Evolutionary conservation across 176 grass and related monocot species (phyloP).

Genomic region (Lolium perenne): DNA sequence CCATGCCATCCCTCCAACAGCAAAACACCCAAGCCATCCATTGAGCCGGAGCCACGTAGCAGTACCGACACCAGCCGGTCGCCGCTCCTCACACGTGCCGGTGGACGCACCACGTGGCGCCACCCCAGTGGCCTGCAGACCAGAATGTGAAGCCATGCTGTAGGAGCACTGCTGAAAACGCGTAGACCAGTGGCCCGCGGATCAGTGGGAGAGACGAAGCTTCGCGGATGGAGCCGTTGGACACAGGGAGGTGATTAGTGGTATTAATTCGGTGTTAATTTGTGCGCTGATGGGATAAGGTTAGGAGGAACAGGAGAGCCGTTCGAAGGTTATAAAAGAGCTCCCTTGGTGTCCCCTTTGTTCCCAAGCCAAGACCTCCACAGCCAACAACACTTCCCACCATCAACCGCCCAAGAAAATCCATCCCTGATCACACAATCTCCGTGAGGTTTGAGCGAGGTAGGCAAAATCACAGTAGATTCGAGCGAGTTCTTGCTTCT

Average conservation of each 20-base stretch:
- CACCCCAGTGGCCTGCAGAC: too few relatives aligned
- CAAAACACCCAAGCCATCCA: not conserved
- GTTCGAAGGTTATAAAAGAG: slow-evolving; percentile 33
- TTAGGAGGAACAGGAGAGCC: not conserved
- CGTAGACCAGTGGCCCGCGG: not conserved
- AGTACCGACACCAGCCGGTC: too few relatives aligned
- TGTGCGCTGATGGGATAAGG: not conserved
- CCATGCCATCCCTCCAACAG: not conserved
- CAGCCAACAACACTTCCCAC: not conserved
- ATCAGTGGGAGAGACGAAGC: not conserved
- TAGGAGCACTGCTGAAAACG: not conserved
- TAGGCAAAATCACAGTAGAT: slow-evolving; percentile 23
- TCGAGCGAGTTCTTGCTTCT: slow-evolving; percentile 15
- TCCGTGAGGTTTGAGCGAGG: slow-evolving; percentile 49
- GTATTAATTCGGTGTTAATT: too few relatives aligned
- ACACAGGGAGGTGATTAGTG: not conserved
- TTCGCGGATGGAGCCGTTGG: not conserved
- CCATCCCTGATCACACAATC: not conserved
- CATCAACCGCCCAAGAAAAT: not conserved
- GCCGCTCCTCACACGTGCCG: too few relatives aligned
- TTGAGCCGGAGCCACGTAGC: not conserved
- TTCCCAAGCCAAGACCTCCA: slow-evolving; percentile 17
- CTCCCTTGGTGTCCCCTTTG: not conserved
- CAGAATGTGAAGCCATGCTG: too few relatives aligned
- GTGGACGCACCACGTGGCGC: too few relatives aligned